Conservation (phyloP, 192 early-diverging fungal species). For the Phlyctochytrium bullatum region DNA sequence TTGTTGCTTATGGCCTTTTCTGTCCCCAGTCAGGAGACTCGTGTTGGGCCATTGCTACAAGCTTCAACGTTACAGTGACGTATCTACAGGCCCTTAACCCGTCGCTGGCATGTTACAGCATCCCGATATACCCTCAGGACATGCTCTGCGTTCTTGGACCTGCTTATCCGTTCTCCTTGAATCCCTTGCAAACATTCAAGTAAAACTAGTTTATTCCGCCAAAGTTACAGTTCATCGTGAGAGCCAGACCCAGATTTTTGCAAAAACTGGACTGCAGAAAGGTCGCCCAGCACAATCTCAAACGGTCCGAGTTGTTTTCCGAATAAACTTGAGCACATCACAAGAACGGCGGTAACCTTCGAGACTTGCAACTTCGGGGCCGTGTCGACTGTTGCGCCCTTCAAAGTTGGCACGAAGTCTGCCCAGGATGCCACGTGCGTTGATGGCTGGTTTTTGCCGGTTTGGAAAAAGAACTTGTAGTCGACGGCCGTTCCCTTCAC, state of each 20-base stretch:
- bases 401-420: background rate
- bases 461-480: background rate
- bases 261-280: background rate
- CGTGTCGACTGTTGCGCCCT: background rate
- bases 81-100: constrained; percentile 1
- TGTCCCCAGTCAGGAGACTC: background rate
- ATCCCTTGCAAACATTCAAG: background rate
- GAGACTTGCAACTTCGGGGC: background rate
- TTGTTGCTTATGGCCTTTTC: background rate
- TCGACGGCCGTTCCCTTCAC: background rate
- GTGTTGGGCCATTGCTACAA: background rate
- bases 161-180: background rate
- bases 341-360: background rate
- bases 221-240: background rate
- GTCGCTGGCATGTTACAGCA: background rate
- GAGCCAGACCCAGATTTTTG: background rate
- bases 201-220: background rate
- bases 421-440: background rate
- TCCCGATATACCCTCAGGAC: constrained; percentile 5
- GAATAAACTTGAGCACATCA: background rate
- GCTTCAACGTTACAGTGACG: background rate
- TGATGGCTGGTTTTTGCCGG: background rate
- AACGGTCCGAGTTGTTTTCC: background rate
- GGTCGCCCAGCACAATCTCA: background rate
- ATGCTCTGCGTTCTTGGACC: constrained; percentile 6